phyloP scores from a whole-genome alignment of 2,329 filamentous ascomycete genomes.

The Trichophyton benhamiae region DNA sequence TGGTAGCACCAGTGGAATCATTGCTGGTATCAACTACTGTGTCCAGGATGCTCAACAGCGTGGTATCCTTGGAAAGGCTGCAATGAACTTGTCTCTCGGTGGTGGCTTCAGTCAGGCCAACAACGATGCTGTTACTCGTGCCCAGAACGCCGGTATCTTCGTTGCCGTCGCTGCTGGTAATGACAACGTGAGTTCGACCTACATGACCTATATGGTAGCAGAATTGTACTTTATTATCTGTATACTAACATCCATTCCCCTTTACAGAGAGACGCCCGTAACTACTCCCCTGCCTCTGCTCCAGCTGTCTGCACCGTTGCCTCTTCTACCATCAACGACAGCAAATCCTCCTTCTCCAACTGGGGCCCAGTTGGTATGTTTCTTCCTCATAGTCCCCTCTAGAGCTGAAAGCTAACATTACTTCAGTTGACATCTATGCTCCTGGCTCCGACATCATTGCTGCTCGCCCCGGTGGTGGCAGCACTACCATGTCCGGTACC shows the following conservation, averaged over 20 bases:
- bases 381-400: neutral
- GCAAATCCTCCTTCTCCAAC: constrained; percentile 32
- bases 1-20: constrained; percentile 36
- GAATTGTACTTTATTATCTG: neutral
- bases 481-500: constrained; percentile 33
- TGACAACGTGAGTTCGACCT: constrained; percentile 17
- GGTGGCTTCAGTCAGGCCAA: constrained; percentile 25
- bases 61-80: constrained; percentile 20
- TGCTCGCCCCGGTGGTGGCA: constrained; percentile 38
- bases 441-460: constrained; percentile 43
- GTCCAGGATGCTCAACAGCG: constrained; percentile 23
- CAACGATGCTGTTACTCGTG: constrained; percentile 30
- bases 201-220: too few relatives aligned
- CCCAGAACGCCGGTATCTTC: constrained; percentile 28
- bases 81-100: constrained; percentile 28
- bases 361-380: constrained; percentile 26
- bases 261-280: constrained; percentile 20
- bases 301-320: constrained; percentile 31
- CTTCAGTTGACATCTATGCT: constrained; percentile 44
- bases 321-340: constrained; percentile 25
- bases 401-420: constrained; percentile 15
- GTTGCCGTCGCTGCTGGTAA: constrained; percentile 34
- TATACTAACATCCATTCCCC: neutral
- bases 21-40: constrained; percentile 38
- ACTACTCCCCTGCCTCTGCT: constrained; percentile 30